Evolutionary conservation across 371 early-diverging fungal species (phyloP).

Genomic region (Mortierella sp.): DNA sequence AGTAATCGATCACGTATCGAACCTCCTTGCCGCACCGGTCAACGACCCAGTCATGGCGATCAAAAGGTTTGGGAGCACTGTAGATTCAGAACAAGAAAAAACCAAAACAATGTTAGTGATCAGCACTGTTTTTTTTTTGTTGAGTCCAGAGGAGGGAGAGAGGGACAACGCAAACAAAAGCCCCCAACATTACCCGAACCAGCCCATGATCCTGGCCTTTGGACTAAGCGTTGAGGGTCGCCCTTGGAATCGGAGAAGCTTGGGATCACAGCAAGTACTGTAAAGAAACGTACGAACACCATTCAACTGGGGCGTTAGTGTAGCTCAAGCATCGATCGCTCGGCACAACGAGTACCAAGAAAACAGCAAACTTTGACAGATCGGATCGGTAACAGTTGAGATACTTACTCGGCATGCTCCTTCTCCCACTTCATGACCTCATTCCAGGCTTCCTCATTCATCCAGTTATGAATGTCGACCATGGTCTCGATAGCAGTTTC

Average conservation of each 20-base stretch:
- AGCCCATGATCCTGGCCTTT: conserved; percentile 75
- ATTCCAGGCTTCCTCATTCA: conserved; percentile 96
- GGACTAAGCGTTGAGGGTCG: conserved; percentile 82
- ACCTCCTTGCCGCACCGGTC: conserved; percentile 78
- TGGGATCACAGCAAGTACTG: conserved; percentile 71
- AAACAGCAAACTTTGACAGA: background rate
- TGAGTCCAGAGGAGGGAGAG: no score
- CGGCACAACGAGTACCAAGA: no score
- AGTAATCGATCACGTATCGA: conserved; percentile 84
- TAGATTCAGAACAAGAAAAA: background rate
- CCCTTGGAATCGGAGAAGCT: conserved; percentile 83
- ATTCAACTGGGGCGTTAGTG: no score
- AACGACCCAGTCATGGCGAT: conserved; percentile 85
- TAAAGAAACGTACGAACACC: background rate
- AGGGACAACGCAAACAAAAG: no score
- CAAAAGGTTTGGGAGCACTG: conserved; percentile 77
- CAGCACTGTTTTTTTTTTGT: no score
- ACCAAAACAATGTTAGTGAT: background rate
- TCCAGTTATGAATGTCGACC: conserved; percentile 97
- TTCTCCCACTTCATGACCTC: conserved; percentile 94
- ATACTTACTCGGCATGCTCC: conserved; percentile 72
- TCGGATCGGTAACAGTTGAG: background rate
- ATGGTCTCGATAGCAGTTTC: conserved; percentile 91
- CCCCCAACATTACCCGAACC: conserved; percentile 61
- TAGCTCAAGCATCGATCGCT: no score